Base-by-base conservation (phyloP, 257 asterid species). In the Primulina huaijiensis region DNA sequence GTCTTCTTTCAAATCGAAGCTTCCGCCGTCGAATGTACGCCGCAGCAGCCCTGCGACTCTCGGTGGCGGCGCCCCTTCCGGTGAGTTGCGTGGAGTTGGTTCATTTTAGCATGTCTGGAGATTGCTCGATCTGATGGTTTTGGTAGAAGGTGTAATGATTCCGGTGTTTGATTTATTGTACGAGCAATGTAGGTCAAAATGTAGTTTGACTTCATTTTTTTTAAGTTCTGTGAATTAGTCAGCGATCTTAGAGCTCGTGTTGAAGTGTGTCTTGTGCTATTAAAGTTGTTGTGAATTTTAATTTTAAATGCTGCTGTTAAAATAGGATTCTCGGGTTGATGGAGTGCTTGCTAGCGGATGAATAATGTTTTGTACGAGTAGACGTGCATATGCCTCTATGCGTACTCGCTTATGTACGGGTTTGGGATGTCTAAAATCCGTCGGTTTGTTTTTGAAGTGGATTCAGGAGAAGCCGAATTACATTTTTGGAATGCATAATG, bases 1-100 rank as follows among this genome's bases (percentile, higher is more conserved):
- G 2, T 80, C 97, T 62, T 90, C 98, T 14, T 87, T 92, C 77
- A 92, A 92, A 87, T 82, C 96, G 55, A 92, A 90, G 86, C 72
- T 74, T 69, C 83, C 90, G 34, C 77, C 89, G 72, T 35, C 95
- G 12, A 83, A 77, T 79, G 80, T 74, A 58, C 98, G 98, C 81
- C 96, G 98, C 72, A 85, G 95, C 79, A 84, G 81, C 80, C 38
- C 83, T 50, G 81, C 75, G 46, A 43, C 79, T 2, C 80, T 78
- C 5, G 86, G 72, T 53, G 88, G 71, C 38, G 77, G 73, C 72
- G 70, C 83, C 19, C 93, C 81, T 75, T 84, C 92, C 72, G 93
- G 98, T 92, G 59, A 79, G 88, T 82, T 75, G 29, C 65, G 62
- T 52, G 43, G 33, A 21, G 67, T 79, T 64, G 21, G 20, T 16